These are phyloP conservation scores for Alternaria sp. DNA, from an alignment of 2,329 filamentous ascomycete species.

Conservation along the genomic window DNA sequence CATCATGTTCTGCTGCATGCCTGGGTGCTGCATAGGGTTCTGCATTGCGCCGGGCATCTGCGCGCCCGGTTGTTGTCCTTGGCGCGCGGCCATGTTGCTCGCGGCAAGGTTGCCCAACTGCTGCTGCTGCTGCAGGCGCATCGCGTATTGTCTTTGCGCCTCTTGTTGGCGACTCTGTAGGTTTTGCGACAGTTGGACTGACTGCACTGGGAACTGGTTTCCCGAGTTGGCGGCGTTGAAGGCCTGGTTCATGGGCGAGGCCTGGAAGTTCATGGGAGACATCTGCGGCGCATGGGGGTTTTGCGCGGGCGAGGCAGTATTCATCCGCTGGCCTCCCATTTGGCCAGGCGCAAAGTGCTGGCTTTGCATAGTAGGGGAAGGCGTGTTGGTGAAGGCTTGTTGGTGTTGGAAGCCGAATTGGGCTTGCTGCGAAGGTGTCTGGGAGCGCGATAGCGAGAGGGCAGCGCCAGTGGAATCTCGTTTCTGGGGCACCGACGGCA, in stretches of 20 bases:
- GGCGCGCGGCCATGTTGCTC: slow-evolving; percentile 51
- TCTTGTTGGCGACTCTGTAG: slow-evolving; percentile 62
- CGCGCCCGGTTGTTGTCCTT: slow-evolving; percentile 47
- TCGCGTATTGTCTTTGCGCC: slow-evolving; percentile 83
- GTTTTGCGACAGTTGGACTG: slow-evolving; percentile 60
- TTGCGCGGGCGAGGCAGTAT: slow-evolving; percentile 91
- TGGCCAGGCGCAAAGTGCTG: slow-evolving; percentile 71
- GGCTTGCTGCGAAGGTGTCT: slow-evolving; percentile 83
- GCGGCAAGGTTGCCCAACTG: slow-evolving; percentile 59
- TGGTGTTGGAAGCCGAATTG: slow-evolving; percentile 71
- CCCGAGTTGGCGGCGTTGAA: slow-evolving; percentile 52
- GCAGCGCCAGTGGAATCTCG: slow-evolving; percentile 86
- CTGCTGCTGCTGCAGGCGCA: slow-evolving; percentile 78
- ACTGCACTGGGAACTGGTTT: slow-evolving; percentile 56
- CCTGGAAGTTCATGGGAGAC: slow-evolving; percentile 50
- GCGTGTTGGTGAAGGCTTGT: slow-evolving; percentile 82
- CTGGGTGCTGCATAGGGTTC: slow-evolving; percentile 28
- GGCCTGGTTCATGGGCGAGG: slow-evolving; percentile 47
- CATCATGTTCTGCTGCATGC: slow-evolving; percentile 46
- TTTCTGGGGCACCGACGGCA: slow-evolving; percentile 93
- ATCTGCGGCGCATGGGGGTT: slow-evolving; percentile 63
- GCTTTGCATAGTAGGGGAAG: slow-evolving; percentile 89
- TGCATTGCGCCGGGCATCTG: slow-evolving; percentile 49
- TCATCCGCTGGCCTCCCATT: slow-evolving; percentile 70
- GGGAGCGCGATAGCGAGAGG: slow-evolving; percentile 90